Conservation (phyloP, 192 early-diverging fungal species). For the Rhizoclosmatium globosum region DNA sequence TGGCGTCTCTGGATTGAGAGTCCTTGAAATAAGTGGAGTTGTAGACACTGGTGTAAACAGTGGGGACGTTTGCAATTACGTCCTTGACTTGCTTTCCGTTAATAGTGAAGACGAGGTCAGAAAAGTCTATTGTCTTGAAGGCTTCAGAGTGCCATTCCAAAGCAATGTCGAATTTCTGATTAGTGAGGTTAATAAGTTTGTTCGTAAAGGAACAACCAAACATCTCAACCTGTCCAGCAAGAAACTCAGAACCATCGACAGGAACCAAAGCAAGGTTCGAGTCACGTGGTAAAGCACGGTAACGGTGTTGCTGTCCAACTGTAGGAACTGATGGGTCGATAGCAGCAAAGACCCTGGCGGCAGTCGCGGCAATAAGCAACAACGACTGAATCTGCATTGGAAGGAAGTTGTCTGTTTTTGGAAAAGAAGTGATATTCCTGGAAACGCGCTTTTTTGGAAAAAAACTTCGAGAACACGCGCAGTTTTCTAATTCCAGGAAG, state of each 20-base stretch:
- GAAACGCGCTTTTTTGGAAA: too few relatives aligned
- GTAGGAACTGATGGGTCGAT: constrained; percentile 35
- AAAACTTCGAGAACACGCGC: too few relatives aligned
- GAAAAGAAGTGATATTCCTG: too few relatives aligned
- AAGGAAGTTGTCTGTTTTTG: too few relatives aligned
- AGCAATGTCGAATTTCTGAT: constrained; percentile 62
- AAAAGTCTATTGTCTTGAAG: constrained; percentile 35
- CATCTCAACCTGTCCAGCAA: constrained; percentile 49
- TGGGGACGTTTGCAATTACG: constrained; percentile 43
- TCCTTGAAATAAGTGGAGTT: constrained; percentile 56
- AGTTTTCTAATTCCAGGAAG: too few relatives aligned
- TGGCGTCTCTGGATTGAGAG: constrained; percentile 38
- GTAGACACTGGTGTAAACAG: constrained; percentile 48
- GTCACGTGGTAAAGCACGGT: constrained; percentile 34
- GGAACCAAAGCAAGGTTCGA: constrained; percentile 42
- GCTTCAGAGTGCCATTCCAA: constrained; percentile 66
- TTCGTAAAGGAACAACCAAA: neutral
- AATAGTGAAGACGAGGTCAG: constrained; percentile 56
- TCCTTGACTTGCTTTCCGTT: constrained; percentile 46
- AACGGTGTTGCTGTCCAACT: constrained; percentile 39
- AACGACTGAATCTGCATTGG: neutral
- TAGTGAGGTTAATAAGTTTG: neutral
- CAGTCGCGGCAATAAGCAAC: neutral
- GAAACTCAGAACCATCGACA: constrained; percentile 61
- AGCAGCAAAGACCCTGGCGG: constrained; percentile 11